phyloP scores from a whole-genome alignment of 768 basidiomycete genomes.

The Tylopilus felleus region DNA sequence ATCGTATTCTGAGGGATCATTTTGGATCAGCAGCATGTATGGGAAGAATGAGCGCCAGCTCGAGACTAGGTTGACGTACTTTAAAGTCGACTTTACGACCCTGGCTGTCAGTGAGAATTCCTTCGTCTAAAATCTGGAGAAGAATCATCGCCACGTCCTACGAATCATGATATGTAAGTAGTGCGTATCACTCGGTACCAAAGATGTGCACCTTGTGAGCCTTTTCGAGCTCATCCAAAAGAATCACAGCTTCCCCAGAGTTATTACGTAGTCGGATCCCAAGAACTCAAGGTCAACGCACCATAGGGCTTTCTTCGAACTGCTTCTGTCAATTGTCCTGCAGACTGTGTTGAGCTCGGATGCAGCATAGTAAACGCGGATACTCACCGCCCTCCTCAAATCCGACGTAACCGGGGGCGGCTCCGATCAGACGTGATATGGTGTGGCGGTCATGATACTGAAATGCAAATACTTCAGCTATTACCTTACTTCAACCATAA shows the following conservation, averaged over 20 bases:
- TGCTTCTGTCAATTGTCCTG: slow-evolving; percentile 63
- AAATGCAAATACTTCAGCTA: background rate
- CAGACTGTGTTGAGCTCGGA: background rate
- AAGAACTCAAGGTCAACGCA: slow-evolving; percentile 10
- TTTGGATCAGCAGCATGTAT: background rate
- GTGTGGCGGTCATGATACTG: slow-evolving; percentile 91
- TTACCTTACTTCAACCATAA: background rate
- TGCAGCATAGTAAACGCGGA: background rate
- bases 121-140: slow-evolving; percentile 89
- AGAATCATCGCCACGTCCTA: slow-evolving; percentile 87
- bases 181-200: background rate
- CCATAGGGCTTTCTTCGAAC: slow-evolving; percentile 60
- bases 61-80: slow-evolving; percentile 31
- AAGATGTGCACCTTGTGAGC: slow-evolving; percentile 65
- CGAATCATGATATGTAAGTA: background rate
- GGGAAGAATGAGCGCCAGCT: background rate
- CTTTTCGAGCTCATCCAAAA: slow-evolving; percentile 56
- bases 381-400: slow-evolving; percentile 64
- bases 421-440: slow-evolving; percentile 86
- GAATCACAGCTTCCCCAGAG: slow-evolving; percentile 47
- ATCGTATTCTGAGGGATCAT: slow-evolving; percentile 68
- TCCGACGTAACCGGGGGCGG: slow-evolving; percentile 88
- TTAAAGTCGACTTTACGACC: slow-evolving; percentile 92
- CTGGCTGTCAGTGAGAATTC: slow-evolving; percentile 85
- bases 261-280: background rate